These are phyloP conservation scores for Harringtonia lauricola DNA, from an alignment of 2,329 filamentous ascomycete genomes.

Conservation along the genomic window DNA sequence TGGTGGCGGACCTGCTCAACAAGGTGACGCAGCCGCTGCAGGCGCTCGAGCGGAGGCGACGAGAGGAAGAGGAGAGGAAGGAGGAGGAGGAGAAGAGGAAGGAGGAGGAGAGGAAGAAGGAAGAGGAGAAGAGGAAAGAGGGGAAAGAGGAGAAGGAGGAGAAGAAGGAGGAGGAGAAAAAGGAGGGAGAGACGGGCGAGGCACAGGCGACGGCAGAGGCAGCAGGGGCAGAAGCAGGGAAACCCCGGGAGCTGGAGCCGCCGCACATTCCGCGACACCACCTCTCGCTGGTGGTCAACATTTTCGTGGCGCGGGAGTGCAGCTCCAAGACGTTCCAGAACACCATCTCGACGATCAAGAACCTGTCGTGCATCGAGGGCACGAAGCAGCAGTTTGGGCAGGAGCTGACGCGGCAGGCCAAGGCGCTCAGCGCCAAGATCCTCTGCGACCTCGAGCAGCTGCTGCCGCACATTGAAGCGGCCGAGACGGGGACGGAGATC, in stretches of 20 bases:
- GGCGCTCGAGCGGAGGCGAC: conserved; percentile 70
- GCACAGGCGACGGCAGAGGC: conserved; percentile 13
- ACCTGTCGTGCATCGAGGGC: conserved; percentile 83
- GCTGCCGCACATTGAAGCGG: conserved; percentile 74
- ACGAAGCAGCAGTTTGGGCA: conserved; percentile 87
- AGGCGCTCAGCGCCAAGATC: conserved; percentile 73
- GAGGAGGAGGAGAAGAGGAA: conserved; percentile 20
- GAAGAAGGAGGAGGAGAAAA: conserved; percentile 10
- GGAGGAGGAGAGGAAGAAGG: conserved; percentile 32
- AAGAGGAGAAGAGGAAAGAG: conserved; percentile 14
- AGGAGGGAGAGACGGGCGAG: conserved; percentile 2
- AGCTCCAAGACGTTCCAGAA: conserved; percentile 97
- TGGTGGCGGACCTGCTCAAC: conserved; percentile 76
- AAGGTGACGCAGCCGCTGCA: conserved; percentile 81
- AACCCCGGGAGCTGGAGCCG: conserved; percentile 55
- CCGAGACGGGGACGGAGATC: conserved; percentile 83
- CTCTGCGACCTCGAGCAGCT: conserved; percentile 76
- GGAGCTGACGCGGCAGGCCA: conserved; percentile 81
- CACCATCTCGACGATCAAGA: conserved; percentile 96
- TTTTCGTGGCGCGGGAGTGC: conserved; percentile 91
- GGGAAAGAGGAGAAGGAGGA: conserved; percentile 12
- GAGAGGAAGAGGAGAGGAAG: conserved; percentile 51
- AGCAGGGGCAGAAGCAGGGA: conserved; percentile 10
- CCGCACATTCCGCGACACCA: conserved; percentile 84
- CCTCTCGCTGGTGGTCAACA: conserved; percentile 87